Evolutionary conservation across 2,329 filamentous ascomycete species (phyloP).

Genomic region (Microsporum canis): DNA sequence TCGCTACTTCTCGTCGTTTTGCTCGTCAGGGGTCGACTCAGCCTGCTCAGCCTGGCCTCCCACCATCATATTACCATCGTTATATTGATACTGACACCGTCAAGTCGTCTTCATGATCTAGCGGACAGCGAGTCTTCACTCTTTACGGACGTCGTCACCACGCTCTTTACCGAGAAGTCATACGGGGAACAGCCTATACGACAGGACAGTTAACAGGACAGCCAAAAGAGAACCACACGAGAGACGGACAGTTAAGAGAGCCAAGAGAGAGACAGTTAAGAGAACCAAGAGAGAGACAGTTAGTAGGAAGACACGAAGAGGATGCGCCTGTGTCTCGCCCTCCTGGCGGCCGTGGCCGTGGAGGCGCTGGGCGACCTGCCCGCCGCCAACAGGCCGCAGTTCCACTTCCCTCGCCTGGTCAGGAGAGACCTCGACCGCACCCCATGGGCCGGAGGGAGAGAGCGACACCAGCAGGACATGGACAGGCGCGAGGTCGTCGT

Average conservation of each 20-base stretch:
- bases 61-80: neutral
- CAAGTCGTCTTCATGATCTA: neutral
- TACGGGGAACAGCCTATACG: too few relatives aligned
- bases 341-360: conserved; percentile 25
- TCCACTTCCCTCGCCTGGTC: conserved; percentile 26
- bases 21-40: neutral
- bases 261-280: neutral
- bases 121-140: neutral
- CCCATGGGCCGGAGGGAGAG: neutral
- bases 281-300: neutral
- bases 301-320: neutral
- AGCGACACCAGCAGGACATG: neutral
- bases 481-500: conserved; percentile 11
- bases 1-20: neutral
- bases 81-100: neutral
- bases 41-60: neutral
- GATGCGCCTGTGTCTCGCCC: conserved; percentile 11
- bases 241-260: too few relatives aligned
- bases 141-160: neutral
- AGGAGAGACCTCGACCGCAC: conserved; percentile 15
- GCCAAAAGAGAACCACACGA: neutral
- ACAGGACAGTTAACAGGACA: neutral
- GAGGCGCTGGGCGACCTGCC: conserved; percentile 24
- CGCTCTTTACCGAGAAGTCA: neutral
- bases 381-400: conserved; percentile 22